Evolutionary conservation across 148 eudicot genomes (phyloP).

Genomic region (Limonium bicolor): DNA sequence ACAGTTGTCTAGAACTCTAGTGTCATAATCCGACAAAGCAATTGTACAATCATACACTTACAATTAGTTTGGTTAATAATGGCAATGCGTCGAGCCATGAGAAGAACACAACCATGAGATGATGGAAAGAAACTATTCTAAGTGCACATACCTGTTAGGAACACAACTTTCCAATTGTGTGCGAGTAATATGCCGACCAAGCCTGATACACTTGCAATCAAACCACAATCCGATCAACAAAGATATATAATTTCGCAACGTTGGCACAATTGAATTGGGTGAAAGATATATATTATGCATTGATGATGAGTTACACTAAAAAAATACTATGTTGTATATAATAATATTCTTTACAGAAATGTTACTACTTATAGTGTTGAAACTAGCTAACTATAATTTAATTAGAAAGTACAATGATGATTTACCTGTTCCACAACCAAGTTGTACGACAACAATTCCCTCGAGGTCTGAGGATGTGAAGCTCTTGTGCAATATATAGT

Average conservation of each 20-base stretch:
- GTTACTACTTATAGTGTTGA: too few species aligned
- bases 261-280: constrained; percentile 10
- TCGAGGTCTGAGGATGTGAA: constrained; percentile 36
- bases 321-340: too few species aligned
- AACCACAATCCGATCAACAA: constrained; percentile 22
- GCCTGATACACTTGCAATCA: constrained; percentile 47
- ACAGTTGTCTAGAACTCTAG: constrained; percentile 63
- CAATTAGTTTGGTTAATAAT: background rate
- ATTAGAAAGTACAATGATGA: too few species aligned
- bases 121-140: constrained; percentile 1
- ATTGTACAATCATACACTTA: background rate
- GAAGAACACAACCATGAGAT: background rate
- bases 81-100: background rate
- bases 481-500: constrained; percentile 71
- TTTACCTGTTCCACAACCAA: constrained; percentile 96
- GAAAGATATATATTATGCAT: too few species aligned
- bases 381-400: too few species aligned
- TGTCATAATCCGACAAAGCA: constrained; percentile 54
- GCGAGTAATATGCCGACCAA: constrained; percentile 87
- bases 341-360: too few species aligned
- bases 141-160: constrained; percentile 85
- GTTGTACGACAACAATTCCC: constrained; percentile 56
- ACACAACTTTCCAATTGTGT: constrained; percentile 53
- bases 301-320: too few species aligned
- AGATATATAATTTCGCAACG: too few species aligned